These are phyloP conservation scores for Apostasia ramifera DNA, from an alignment of 106 monocot genomes.

Conservation along the genomic window DNA sequence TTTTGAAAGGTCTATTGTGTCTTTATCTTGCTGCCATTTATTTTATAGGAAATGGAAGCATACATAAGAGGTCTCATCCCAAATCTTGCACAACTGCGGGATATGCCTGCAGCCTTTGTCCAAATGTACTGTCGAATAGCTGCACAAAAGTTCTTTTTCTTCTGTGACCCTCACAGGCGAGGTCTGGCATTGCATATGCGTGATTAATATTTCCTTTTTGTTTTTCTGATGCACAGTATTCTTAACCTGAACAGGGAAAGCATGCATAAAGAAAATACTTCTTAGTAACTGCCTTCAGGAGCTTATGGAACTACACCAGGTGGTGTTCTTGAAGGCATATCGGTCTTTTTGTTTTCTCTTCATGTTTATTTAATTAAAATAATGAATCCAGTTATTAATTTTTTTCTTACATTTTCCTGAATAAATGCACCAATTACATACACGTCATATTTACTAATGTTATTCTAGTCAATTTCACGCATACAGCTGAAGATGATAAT, in stretches of 20 bases:
- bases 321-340: slow-evolving; percentile 10
- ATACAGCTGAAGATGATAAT: no score
- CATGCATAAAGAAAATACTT: slow-evolving; percentile 96
- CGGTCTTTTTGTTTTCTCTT: neutral
- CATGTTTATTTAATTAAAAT: no score
- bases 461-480: neutral
- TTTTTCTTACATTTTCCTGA: no score
- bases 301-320: slow-evolving; percentile 99
- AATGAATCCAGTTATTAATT: no score
- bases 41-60: slow-evolving; percentile 94
- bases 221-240: neutral
- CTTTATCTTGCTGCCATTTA: neutral
- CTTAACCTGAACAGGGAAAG: slow-evolving; percentile 54
- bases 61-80: slow-evolving; percentile 99
- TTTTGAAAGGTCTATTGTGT: neutral
- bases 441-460: neutral
- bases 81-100: slow-evolving; percentile 88
- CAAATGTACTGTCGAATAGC: slow-evolving; percentile 99
- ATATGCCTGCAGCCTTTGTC: slow-evolving; percentile 93
- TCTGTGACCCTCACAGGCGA: slow-evolving; percentile 96
- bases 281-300: slow-evolving; percentile 99
- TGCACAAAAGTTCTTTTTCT: slow-evolving; percentile 99
- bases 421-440: neutral
- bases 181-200: slow-evolving; percentile 28
- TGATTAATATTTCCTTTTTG: neutral